Evolutionary conservation across 176 grass and related monocot species (phyloP).

Genomic region (Musa itinerans): DNA sequence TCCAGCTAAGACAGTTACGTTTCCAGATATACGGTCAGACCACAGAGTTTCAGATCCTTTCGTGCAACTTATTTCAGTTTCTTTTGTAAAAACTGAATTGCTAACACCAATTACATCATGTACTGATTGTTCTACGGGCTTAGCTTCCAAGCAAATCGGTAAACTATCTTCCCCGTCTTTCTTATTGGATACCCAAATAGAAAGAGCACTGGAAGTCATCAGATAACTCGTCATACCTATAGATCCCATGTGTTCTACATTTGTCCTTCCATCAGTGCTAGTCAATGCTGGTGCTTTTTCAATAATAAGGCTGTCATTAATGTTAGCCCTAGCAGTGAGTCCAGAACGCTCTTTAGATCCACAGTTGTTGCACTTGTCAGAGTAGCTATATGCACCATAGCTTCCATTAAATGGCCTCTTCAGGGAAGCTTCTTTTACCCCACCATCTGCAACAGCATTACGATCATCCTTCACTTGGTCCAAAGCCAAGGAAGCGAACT

Average conservation of each 20-base stretch:
- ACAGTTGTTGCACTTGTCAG: conserved; percentile 40
- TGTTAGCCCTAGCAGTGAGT: conserved; percentile 67
- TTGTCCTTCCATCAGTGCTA: conserved; percentile 40
- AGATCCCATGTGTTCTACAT: conserved; percentile 50
- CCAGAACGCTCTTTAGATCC: conserved; percentile 58
- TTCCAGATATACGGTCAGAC: conserved; percentile 77
- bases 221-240: conserved; percentile 27
- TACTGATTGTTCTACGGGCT: conserved; percentile 53
- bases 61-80: conserved; percentile 66
- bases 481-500: conserved; percentile 44
- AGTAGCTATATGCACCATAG: conserved; percentile 7
- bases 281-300: conserved; percentile 47
- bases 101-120: conserved; percentile 53
- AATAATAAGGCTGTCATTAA: conserved; percentile 72
- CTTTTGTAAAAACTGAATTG: conserved; percentile 55
- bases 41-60: conserved; percentile 66
- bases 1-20: conserved; percentile 89
- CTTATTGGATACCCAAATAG: conserved; percentile 48
- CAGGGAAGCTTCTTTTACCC: conserved; percentile 39
- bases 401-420: conserved; percentile 20
- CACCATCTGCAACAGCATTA: conserved; percentile 32
- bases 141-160: conserved; percentile 62
- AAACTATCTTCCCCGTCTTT: conserved; percentile 44
- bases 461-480: conserved; percentile 29
- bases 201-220: conserved; percentile 30